Base-by-base conservation (phyloP, 2,329 filamentous ascomycete species). In the Setomelanomma holmii region DNA sequence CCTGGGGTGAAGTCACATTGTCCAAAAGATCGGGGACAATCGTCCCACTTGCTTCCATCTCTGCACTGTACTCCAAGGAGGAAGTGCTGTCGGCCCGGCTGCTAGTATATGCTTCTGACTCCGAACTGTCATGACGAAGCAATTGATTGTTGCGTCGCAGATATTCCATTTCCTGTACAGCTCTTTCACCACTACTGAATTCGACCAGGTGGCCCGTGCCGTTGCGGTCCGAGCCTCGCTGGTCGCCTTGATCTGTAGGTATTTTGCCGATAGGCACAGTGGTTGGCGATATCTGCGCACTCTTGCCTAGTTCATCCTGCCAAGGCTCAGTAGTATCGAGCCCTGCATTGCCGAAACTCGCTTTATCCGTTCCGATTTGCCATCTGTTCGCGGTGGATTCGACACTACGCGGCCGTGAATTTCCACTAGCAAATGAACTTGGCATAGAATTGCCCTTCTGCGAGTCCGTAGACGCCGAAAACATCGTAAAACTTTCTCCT, bases 401-500 rank as follows among this genome's bases (percentile, higher is more conserved):
- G 53, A 66, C 64, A 30, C 53, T 60, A 16, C 53, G 66, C 27
- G 58, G 45, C 7, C 58, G 60, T 23, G 69, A 73, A 23, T 65
- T 64, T 40, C 59, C 64, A 56, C 75, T 76, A 5, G 68, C 76
- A 35, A 82, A 80, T 0, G 84, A 85, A 22, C 77, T 79, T 17
- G 79, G 80, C 27, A 82, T 73, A 4, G 83, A 86, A 47, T 79
- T 78, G 5, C 77, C 78, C 45, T 74, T 77, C 45, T 82, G 78
- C 5, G 84, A 87, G 55, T 83, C 82, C 1, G 82, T 82, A 8
- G 84, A 85, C n/a, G 82, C 82, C 34, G 84, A 86, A 56, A 87
- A 86, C 81, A 87, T 86, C 19, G 80, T 76, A 59, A 87, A 86
- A 66, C 84, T 87, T 56, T 87, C 85, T 5, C 80, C 79, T 20